phyloP scores from a whole-genome alignment of 768 basidiomycete species.

The Floccularia luteovirens region DNA sequence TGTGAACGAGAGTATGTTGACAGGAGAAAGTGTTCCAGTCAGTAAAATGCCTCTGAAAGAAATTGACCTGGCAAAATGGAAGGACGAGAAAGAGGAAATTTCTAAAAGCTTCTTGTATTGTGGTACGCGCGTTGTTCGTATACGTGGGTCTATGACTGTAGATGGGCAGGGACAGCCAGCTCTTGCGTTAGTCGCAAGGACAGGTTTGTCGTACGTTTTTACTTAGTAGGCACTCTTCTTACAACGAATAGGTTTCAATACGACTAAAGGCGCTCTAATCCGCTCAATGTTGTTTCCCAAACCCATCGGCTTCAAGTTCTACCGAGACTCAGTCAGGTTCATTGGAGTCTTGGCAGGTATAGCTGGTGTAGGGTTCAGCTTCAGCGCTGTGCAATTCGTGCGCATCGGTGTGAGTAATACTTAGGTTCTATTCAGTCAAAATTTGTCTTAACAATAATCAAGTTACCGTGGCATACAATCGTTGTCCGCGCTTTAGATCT shows the following conservation, averaged over 20 bases:
- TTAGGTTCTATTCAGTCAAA: conserved; percentile 1
- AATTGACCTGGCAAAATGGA: conserved; percentile 67
- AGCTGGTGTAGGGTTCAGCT: conserved; percentile 85
- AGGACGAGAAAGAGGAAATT: conserved; percentile 59
- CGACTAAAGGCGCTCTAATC: conserved; percentile 93
- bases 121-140: conserved; percentile 86
- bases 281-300: conserved; percentile 99
- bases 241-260: conserved; percentile 67
- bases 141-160: conserved; percentile 53
- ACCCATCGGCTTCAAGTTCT: conserved; percentile 98
- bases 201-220: conserved; percentile 40
- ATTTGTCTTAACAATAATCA: conserved; percentile 1
- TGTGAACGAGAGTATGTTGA: conserved; percentile 98
- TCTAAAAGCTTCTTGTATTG: conserved; percentile 83
- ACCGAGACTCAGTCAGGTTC: conserved; percentile 86
- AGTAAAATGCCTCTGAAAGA: conserved; percentile 84
- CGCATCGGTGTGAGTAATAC: conserved; percentile 65
- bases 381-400: conserved; percentile 88
- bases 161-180: conserved; percentile 56
- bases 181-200: conserved; percentile 77
- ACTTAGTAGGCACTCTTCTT: background rate
- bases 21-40: conserved; percentile 96
- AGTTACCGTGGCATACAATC: conserved; percentile 90
- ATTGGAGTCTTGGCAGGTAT: conserved; percentile 89
- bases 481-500: conserved; percentile 88